Percentiles rank a stretch among this genome's conserved stretches.
Conservation (phyloP, 176 grass and related monocot species). For the Pharus latifolius region DNA sequence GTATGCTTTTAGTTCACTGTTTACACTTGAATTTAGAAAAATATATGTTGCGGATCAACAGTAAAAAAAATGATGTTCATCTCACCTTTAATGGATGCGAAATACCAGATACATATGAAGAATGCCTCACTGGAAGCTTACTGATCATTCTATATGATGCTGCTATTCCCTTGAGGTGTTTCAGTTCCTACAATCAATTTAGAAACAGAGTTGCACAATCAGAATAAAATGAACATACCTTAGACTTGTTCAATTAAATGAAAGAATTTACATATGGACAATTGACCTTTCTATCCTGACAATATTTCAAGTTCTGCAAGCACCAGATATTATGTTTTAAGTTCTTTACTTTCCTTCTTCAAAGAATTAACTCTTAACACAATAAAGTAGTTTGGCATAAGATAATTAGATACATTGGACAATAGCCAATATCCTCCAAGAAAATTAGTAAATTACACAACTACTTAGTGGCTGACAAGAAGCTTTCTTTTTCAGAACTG, state of each 20-base stretch:
- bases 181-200: constrained; percentile 56
- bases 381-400: too few relatives aligned
- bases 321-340: not conserved
- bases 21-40: not conserved
- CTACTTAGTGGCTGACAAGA: too few relatives aligned
- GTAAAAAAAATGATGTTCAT: constrained; percentile 20
- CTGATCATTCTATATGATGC: constrained; percentile 95
- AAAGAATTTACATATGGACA: not conserved
- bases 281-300: not conserved
- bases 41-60: not conserved
- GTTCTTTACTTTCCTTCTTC: not conserved
- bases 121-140: constrained; percentile 96
- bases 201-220: not conserved
- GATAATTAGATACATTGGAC: too few relatives aligned
- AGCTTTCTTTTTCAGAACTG: too few relatives aligned
- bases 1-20: not conserved
- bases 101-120: constrained; percentile 80
- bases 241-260: not conserved
- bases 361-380: too few relatives aligned
- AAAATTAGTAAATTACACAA: too few relatives aligned
- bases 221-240: not conserved
- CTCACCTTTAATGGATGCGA: constrained; percentile 90
- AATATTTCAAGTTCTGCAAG: too few relatives aligned
- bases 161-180: constrained; percentile 90
- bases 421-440: too few relatives aligned